phyloP scores from a whole-genome alignment of 768 basidiomycete genomes.

The Podaxis carcinomalis region DNA sequence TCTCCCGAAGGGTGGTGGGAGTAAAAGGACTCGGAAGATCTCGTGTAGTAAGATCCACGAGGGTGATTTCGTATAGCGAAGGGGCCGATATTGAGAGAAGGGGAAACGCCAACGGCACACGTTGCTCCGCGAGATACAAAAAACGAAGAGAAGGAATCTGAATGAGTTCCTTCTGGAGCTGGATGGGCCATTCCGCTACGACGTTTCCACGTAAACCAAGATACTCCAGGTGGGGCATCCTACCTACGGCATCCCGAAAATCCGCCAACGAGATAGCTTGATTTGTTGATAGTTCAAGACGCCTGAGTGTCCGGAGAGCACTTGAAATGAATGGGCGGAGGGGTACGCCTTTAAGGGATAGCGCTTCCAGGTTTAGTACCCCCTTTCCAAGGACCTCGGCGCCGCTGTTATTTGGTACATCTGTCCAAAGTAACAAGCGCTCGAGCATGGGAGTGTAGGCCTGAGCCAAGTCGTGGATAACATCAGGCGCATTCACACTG shows the following conservation, averaged over 20 bases:
- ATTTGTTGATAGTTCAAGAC: slow-evolving; percentile 2
- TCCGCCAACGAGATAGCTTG: neutral
- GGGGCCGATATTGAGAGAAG: slow-evolving; percentile 20
- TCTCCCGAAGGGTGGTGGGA: neutral
- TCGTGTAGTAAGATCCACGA: neutral
- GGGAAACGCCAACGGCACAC: slow-evolving; percentile 19
- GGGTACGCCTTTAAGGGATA: slow-evolving; percentile 17
- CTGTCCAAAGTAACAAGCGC: neutral
- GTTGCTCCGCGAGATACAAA: slow-evolving; percentile 19
- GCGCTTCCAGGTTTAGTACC: slow-evolving; percentile 10
- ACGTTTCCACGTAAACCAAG: slow-evolving; percentile 18
- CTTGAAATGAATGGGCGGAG: slow-evolving; percentile 14
- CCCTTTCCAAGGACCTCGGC: neutral
- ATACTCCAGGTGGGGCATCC: slow-evolving; percentile 13
- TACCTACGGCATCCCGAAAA: neutral
- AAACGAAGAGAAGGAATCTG: slow-evolving; percentile 17
- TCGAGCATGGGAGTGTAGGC: neutral
- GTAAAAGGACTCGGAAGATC: neutral
- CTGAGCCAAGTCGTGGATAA: neutral
- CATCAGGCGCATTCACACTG: neutral
- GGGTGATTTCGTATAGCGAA: neutral
- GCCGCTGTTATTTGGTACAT: neutral
- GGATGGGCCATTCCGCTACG: slow-evolving; percentile 19
- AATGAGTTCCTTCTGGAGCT: slow-evolving; percentile 15
- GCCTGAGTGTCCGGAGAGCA: slow-evolving; percentile 15